Percentiles rank a stretch among this genome's conserved stretches.
phyloP scores from a whole-genome alignment of 73 alveolate genomes.

The Tetrahymena borealis region DNA sequence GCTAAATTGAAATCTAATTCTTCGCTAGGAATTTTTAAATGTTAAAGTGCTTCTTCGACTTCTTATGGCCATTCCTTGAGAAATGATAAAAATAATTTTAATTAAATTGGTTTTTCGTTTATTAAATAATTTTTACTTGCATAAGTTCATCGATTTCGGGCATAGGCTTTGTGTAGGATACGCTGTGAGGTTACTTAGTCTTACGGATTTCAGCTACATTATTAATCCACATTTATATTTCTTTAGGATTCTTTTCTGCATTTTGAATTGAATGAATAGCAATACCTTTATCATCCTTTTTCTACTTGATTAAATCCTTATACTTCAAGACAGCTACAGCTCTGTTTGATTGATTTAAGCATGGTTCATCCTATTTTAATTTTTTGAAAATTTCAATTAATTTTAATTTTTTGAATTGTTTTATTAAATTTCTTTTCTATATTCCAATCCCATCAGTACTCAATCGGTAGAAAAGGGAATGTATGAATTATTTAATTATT shows the following conservation, averaged over 20 bases:
- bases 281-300: constrained; percentile 29
- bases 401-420: neutral
- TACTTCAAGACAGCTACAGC: constrained; percentile 64
- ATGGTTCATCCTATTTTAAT: constrained; percentile 72
- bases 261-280: constrained; percentile 65
- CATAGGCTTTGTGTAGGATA: constrained; percentile 84
- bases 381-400: neutral
- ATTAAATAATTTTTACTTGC: constrained; percentile 52
- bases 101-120: too few relatives aligned
- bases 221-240: constrained; percentile 83
- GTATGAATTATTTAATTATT: neutral
- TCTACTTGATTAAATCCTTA: constrained; percentile 58
- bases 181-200: constrained; percentile 90
- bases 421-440: neutral
- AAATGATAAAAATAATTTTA: neutral
- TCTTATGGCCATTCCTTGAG: constrained; percentile 82
- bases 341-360: constrained; percentile 58
- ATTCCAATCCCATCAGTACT: neutral
- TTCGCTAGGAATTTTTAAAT: constrained; percentile 77
- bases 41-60: constrained; percentile 73
- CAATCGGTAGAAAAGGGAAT: constrained; percentile 8
- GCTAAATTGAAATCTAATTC: constrained; percentile 77
- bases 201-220: constrained; percentile 81
- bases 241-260: constrained; percentile 94
- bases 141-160: constrained; percentile 86